Evolutionary conservation across 331 rosid genomes (phyloP).

Genomic region (Dryas integrifolia): DNA sequence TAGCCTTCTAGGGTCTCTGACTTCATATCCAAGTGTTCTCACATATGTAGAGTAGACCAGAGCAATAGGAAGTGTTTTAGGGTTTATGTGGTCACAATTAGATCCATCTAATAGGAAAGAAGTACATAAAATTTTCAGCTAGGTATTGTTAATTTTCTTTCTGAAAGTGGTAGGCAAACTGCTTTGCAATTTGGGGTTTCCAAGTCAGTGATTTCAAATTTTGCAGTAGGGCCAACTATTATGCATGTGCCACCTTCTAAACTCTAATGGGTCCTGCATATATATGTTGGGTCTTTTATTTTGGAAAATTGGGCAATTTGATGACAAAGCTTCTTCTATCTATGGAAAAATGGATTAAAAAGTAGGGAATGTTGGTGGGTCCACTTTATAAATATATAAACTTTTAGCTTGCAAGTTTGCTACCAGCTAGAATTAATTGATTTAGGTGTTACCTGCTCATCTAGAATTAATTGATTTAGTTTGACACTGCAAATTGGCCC

Average conservation of each 20-base stretch:
- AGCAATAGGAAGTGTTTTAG: no score
- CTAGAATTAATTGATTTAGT: background rate
- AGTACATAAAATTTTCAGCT: background rate
- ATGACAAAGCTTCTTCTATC: background rate
- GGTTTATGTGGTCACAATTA: no score
- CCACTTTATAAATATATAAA: slow-evolving; percentile 3
- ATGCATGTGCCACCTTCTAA: no score
- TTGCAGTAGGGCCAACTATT: no score
- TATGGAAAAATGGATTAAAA: slow-evolving; percentile 23
- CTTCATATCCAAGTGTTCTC: background rate
- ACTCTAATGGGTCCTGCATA: background rate
- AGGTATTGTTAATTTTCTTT: background rate
- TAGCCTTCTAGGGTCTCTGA: background rate
- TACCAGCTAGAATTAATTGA: background rate
- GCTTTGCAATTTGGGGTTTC: background rate
- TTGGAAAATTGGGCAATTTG: background rate
- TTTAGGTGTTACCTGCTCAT: slow-evolving; percentile 34
- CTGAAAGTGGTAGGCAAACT: slow-evolving; percentile 19
- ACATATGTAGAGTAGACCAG: background rate
- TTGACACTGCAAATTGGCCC: background rate
- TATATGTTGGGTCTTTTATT: background rate
- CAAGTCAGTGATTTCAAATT: no score
- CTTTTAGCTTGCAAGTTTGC: slow-evolving; percentile 18
- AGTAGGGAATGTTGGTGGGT: background rate
- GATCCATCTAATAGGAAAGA: no score